Percentiles rank a stretch among this genome's conserved stretches.
Conservation (phyloP, 2,329 filamentous ascomycete species). For the Ustulina deusta region DNA sequence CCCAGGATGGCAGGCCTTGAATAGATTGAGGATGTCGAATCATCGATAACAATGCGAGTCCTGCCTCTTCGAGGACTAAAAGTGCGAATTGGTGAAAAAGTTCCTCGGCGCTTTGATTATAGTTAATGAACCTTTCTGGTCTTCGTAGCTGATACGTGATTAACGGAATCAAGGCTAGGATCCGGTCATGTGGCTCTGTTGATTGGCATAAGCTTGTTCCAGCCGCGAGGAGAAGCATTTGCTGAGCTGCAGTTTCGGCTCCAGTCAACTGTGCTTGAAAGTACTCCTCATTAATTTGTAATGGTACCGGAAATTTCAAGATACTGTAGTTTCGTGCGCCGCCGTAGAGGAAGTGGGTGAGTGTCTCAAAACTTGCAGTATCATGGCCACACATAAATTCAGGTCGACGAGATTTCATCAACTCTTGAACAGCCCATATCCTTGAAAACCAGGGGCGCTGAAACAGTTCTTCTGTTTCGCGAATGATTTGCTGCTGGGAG, state of each 20-base stretch:
- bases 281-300: not conserved
- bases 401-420: not conserved
- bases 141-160: not conserved
- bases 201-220: conserved; percentile 3
- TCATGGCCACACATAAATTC: conserved; percentile 6
- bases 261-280: not conserved
- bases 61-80: not conserved
- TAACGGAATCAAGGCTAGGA: conserved; percentile 13
- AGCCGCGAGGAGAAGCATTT: not conserved
- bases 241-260: not conserved
- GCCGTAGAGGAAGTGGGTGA: not conserved
- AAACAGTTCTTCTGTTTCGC: not conserved
- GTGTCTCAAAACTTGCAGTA: not conserved
- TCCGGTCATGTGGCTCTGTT: conserved; percentile 3
- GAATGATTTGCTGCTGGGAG: not conserved
- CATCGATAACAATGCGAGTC: conserved; percentile 8
- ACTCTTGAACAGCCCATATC: conserved; percentile 19
- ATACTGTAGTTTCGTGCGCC: not conserved
- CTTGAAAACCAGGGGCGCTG: not conserved
- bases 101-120: not conserved
- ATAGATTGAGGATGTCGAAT: conserved; percentile 6
- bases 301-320: not conserved
- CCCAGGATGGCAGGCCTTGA: not conserved
- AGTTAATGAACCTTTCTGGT: not conserved
- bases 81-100: not conserved